Base-by-base conservation (phyloP, 345 rosid genomes). In the Acer yangbiense region DNA sequence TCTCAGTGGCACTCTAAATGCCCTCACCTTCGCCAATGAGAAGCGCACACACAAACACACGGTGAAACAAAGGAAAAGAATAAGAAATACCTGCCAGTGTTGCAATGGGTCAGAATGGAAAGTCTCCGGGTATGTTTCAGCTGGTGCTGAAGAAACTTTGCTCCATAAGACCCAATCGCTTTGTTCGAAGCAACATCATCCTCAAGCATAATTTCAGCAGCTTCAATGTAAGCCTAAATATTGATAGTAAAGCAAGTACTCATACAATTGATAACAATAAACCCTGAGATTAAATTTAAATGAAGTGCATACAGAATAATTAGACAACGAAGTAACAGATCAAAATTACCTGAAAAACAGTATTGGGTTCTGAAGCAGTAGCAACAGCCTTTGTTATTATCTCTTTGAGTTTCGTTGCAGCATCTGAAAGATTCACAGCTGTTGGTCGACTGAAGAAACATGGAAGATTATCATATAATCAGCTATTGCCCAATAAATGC, bases 171-270 rank as follows among this genome's bases (percentile, higher is more conserved):
- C 14, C 99, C 97, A n/a, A 94, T 94, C 50, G 97, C 94, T 84
- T 91, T 91, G 79, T 94, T 95, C 48, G 99, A 89, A 81, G 95
- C 93, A 60, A 95, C 93, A 84, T 95, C 99, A 76, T 92, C 98
- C 76, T 86, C 77, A 6, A 95, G 95, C 99, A 93, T 92, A 73
- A 71, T 73, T 78, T 95, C 96, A 77, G 98, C 91, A 70, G 97
- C 97, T 86, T 91, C 86, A 35, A 88, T 85, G 78, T 87, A 94
- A 57, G 91, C 92, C 97, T 92, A 81, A 57, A 23, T 21, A 72
- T 73, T 41, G 50, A 71, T 17, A 71, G 76, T 43, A 76, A 69
- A 65, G 57, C 39, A 76, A 71, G 67, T 11, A 68, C 11, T 61
- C 7, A 2, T 9, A 54, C 61, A 17, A 57, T 55, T 27, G 66